Evolutionary conservation across 2,329 filamentous ascomycete species (phyloP).

Genomic region (Aspergillus sp.): DNA sequence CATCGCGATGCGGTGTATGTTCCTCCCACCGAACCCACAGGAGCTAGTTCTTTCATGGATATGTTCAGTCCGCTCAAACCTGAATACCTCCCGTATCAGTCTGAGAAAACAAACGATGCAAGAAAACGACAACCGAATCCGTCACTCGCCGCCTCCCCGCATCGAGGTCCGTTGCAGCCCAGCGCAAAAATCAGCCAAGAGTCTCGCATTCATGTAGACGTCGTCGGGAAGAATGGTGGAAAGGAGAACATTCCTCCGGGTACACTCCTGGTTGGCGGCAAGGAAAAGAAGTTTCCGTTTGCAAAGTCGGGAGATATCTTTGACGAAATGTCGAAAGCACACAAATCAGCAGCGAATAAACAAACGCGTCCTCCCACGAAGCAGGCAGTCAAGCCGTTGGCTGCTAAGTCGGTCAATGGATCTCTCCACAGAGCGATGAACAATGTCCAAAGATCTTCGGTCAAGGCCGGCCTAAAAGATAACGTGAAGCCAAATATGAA

Average conservation of each 20-base stretch:
- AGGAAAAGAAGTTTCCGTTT: conserved; percentile 17
- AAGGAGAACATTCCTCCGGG: conserved; percentile 65
- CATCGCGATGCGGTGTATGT: conserved; percentile 44
- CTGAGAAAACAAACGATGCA: conserved; percentile 28
- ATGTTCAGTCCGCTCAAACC: conserved; percentile 43
- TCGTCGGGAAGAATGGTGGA: conserved; percentile 55
- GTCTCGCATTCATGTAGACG: conserved; percentile 42
- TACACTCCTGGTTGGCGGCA: conserved; percentile 15
- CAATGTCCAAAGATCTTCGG: conserved; percentile 5
- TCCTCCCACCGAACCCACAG: conserved; percentile 42
- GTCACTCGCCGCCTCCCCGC: conserved; percentile 18
- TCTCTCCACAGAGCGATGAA: conserved; percentile 10
- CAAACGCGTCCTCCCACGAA: background rate
- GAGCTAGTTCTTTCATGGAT: conserved; percentile 45
- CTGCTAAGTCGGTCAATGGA: conserved; percentile 6
- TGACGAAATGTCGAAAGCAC: conserved; percentile 19
- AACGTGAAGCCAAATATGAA: conserved; percentile 7
- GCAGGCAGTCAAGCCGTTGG: conserved; percentile 4
- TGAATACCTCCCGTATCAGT: background rate
- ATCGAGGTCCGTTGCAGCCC: conserved; percentile 50
- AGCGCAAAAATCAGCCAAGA: conserved; percentile 42
- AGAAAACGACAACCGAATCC: conserved; percentile 32
- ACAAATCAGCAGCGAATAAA: conserved; percentile 12
- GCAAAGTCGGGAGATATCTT: conserved; percentile 23
- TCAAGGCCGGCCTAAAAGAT: background rate